Percentiles rank a stretch among this genome's conserved stretches.
Evolutionary conservation across 2,329 filamentous ascomycete species (phyloP).

Genomic region (Venturia effusa): DNA sequence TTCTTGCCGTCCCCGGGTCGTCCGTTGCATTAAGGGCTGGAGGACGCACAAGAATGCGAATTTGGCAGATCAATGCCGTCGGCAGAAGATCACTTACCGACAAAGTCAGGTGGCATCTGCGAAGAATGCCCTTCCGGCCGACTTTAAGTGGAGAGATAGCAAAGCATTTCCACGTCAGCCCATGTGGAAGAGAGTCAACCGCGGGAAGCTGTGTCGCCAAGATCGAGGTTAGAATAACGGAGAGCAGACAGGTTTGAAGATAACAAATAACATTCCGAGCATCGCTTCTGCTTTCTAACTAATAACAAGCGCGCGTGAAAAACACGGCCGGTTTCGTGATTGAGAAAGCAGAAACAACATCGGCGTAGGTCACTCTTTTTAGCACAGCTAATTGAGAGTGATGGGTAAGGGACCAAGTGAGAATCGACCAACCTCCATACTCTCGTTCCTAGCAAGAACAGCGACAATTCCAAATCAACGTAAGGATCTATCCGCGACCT

Average conservation of each 20-base stretch:
- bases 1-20: background rate
- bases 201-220: background rate
- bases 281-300: conserved; percentile 6
- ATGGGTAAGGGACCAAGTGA: background rate
- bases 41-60: background rate
- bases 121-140: background rate
- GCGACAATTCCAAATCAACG: background rate
- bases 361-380: background rate
- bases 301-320: background rate
- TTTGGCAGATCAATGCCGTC: background rate
- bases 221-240: background rate
- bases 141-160: background rate
- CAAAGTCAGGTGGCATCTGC: background rate
- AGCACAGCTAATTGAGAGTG: background rate
- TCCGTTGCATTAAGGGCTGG: background rate
- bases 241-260: background rate
- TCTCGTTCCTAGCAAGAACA: background rate
- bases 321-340: conserved; percentile 1
- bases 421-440: conserved; percentile 5
- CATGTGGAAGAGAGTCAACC: background rate
- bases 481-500: background rate
- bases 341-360: conserved; percentile 6
- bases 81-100: background rate
- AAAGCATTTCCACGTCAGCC: background rate
- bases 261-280: conserved; percentile 6